These are phyloP conservation scores for Lasiodiplodia sp. DNA, from an alignment of 2,329 filamentous ascomycete species.

Conservation along the genomic window DNA sequence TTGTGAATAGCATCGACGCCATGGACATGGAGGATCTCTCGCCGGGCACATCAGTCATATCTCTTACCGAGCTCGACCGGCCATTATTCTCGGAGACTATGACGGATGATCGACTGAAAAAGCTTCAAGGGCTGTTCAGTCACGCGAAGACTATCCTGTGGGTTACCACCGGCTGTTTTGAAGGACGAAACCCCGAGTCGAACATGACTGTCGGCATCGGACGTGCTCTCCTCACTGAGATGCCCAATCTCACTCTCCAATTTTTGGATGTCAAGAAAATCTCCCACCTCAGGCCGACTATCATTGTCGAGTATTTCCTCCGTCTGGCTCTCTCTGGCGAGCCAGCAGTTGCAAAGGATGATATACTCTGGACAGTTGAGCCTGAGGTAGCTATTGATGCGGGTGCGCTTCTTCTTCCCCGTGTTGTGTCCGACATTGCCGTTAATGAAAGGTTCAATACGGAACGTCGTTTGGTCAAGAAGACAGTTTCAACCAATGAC, in stretches of 20 bases:
- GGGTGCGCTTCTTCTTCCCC: neutral
- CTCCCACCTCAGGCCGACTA: neutral
- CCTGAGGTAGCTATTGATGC: conserved; percentile 1
- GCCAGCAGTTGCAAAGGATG: neutral
- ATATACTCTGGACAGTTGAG: conserved; percentile 18
- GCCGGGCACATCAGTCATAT: conserved; percentile 5
- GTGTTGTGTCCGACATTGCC: neutral
- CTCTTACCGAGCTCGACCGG: conserved; percentile 10
- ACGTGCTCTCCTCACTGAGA: conserved; percentile 33
- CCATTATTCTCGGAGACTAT: neutral
- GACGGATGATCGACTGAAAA: neutral
- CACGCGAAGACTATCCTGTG: conserved; percentile 5
- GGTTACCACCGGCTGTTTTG: conserved; percentile 1
- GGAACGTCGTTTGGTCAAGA: neutral
- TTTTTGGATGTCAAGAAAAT: conserved; percentile 34
- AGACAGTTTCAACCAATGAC: neutral
- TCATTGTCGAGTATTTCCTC: conserved; percentile 1
- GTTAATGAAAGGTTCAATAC: conserved; percentile 11
- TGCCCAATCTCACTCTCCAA: conserved; percentile 34
- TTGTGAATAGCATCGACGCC: neutral
- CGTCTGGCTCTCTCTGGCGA: neutral
- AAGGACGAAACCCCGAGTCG: neutral
- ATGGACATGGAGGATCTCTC: neutral
- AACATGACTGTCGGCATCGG: conserved; percentile 33
- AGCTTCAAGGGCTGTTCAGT: neutral